Base-by-base conservation (phyloP, 2,329 filamentous ascomycete species). In the Cercospora zeina region DNA sequence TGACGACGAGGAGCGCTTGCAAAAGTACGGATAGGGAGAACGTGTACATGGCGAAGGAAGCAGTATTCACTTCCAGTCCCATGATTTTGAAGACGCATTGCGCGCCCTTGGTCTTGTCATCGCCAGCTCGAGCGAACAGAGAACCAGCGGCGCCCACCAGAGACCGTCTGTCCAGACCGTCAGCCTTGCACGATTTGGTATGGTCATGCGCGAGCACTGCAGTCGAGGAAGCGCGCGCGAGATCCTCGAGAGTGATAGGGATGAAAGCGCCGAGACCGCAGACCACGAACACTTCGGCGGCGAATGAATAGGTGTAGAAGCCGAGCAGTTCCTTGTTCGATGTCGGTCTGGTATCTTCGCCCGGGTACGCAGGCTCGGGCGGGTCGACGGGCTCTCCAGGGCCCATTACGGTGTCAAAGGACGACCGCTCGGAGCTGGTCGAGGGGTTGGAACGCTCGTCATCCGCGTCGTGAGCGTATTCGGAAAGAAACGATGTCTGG, bases 31-130 rank as follows among this genome's bases (percentile, higher is more conserved):
- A 96, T 71, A 96, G 81, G 62, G 92, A 96, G 77, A 99, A 99
- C 1, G 92, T 97, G 78, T 97, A 97, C 91, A 97, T 96, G 74
- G 92, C 93, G 76, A 97, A 97, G 76, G 90, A 96, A 36, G 93
- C 93, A 0, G 93, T 97, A 77, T 97, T 97, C 78, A 99, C 88
- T 71, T 96, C 88, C 63, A 89, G 76, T 5, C 93, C 93, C 24
- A 96, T 79, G 4, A 97, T 81, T 66, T 88, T 85, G 62, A 97
- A 86, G 63, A 97, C 81, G 73, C 95, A 99, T 74, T 96, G 91
- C 4, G 66, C 54, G 82, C 82, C 45, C 80, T 80, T 70, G 79
- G 64, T 51, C 30, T 65, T 47, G 14, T 59, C 39, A 37, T 49
- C 33, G 30, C 54, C 21, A 30, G 36, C 45, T 30, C 62, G 42